Percentiles rank a stretch among this genome's conserved stretches.
These are phyloP conservation scores for Dictyostelium citrinum DNA, from an alignment of 78 protist species.

Conservation along the genomic window DNA sequence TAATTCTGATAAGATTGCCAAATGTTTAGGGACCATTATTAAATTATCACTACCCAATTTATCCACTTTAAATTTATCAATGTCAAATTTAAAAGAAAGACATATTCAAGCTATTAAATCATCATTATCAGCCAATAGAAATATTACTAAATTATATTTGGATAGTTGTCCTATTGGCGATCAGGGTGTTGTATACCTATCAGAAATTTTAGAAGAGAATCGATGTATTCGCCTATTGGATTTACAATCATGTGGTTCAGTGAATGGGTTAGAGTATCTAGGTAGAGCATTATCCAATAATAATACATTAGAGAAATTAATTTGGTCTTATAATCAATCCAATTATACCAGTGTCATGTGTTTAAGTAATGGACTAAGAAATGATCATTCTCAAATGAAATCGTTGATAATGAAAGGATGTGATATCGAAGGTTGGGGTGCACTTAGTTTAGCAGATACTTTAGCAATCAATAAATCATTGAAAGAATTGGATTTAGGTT, in stretches of 20 bases:
- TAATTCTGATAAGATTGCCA: background rate
- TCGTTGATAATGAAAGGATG: background rate
- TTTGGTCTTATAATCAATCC: conserved; percentile 27
- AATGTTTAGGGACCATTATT: background rate
- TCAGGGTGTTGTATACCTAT: background rate
- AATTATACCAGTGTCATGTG: background rate
- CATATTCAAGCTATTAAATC: background rate
- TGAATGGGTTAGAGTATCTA: conserved; percentile 13
- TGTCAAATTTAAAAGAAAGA: background rate
- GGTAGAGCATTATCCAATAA: background rate
- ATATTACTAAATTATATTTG: background rate
- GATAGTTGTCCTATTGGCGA: conserved; percentile 3
- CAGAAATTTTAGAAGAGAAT: background rate
- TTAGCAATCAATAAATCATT: conserved; percentile 1
- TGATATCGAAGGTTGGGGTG: conserved; percentile 59
- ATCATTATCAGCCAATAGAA: background rate
- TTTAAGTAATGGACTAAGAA: conserved; percentile 23
- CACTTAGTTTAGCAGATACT: conserved; percentile 23
- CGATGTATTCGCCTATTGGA: background rate
- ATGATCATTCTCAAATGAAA: background rate
- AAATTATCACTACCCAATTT: background rate
- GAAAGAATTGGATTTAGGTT: background rate
- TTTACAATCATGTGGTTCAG: conserved; percentile 1
- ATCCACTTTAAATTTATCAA: background rate
- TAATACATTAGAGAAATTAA: background rate